A percentile compares a stretch with the other conserved stretches of the same genome.
Evolutionary conservation across 2,329 filamentous ascomycete species (phyloP).

Genomic region (Alternaria consortialis): DNA sequence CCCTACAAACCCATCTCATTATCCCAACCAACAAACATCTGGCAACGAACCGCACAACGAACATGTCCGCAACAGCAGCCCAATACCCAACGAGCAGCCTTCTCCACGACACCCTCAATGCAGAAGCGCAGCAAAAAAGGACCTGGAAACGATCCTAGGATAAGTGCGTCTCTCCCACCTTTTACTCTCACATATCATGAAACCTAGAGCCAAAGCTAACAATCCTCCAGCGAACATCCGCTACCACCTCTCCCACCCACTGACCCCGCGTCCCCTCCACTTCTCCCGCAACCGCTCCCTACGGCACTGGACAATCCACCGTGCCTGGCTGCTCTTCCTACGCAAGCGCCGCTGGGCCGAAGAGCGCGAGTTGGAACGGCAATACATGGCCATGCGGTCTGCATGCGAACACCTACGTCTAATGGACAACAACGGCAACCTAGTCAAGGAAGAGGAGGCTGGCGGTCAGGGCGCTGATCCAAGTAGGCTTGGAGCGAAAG

Average conservation of each 20-base stretch:
- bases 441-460: slow-evolving; percentile 58
- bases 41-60: slow-evolving; percentile 18
- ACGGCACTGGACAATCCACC: slow-evolving; percentile 98
- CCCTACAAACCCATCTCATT: slow-evolving; percentile 20
- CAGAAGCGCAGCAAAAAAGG: slow-evolving; percentile 39
- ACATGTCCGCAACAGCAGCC: slow-evolving; percentile 19
- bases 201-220: background rate
- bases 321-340: slow-evolving; percentile 86
- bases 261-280: slow-evolving; percentile 78
- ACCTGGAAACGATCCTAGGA: slow-evolving; percentile 38
- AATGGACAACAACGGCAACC: slow-evolving; percentile 55
- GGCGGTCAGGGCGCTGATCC: slow-evolving; percentile 62
- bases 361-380: slow-evolving; percentile 76
- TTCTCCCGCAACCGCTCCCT: slow-evolving; percentile 88
- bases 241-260: slow-evolving; percentile 74
- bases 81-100: slow-evolving; percentile 22
- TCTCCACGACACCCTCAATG: slow-evolving; percentile 43
- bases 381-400: slow-evolving; percentile 81
- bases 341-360: slow-evolving; percentile 71
- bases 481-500: slow-evolving; percentile 34
- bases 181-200: too few species aligned
- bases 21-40: slow-evolving; percentile 17
- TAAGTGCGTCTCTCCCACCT: slow-evolving; percentile 37
- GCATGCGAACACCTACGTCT: slow-evolving; percentile 85
- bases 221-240: slow-evolving; percentile 60